Base-by-base conservation (phyloP, 129 eudicot species). In the Arctium lappa region DNA sequence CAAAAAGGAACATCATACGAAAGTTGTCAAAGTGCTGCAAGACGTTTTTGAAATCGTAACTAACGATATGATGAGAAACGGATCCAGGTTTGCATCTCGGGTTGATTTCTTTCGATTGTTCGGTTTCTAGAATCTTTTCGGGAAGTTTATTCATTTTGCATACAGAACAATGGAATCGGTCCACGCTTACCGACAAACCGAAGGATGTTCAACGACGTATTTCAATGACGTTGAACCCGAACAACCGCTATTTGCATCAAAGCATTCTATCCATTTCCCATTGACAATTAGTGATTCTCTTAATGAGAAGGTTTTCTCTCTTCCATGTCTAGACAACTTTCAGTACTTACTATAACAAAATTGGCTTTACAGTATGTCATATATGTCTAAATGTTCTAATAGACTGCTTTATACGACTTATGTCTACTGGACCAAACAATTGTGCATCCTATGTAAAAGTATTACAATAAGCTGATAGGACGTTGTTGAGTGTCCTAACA, bases 161-260 rank as follows among this genome's bases (percentile, higher is more conserved):
- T 70, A 63, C 90, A 95, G 98, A 85, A 89, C 89, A 18, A 42
- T 95, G 86, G 97, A 90, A 44, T 78, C 85, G 15, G 89, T 93
- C 46, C 36, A 88, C 38, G 39, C 89, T 60, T 70, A 83, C 73
- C 90, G 86, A 74, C 89, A 85, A 73, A 72, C 75, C 1, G 91
- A 81, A 56, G 97, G 68, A 81, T 87, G 79, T 56, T 77, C 66
- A 68, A 22, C 80, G 73, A 88, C 88, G 16, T 86, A 88, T 80
- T 88, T 87, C 69, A 68, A 79, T 69, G 83, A 77, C 5, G 73
- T 84, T 66, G 93, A 91, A 71, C 94, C 94, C 53, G 93, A 91
- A 72, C 94, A 93, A n/a, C 94, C 88, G 76, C 74, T 95, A 84
- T 93, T 95, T 89, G 97, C 97, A 31, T 92, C 98, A 75, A 86